Evolutionary conservation across 495 filamentous ascomycete species (phyloP), one percentile per base, ranked within the genome.

Genomic region (Talaromyces borbonicus): DNA sequence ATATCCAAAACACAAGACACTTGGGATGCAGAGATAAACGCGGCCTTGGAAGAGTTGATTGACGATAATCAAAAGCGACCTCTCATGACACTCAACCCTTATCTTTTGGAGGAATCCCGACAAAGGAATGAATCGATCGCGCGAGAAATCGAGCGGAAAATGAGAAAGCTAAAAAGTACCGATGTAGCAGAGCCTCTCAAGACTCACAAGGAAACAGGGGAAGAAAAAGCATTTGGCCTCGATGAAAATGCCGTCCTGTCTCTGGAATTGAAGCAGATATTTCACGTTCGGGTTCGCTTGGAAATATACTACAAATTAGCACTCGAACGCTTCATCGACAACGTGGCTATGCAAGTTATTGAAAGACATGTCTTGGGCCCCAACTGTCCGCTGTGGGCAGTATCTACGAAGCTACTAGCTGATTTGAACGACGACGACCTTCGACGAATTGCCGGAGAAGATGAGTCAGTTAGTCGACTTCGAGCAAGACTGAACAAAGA

Each of bases 311-410:
- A 41, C 9, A 7, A 20, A 0, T 31, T 45, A 19, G 42, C 42
- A 7, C 2, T 22, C 3, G 8, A 30, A 3, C 19, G 26, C 1
- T 45, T 45, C 24, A 11, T 45, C 9, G 42, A 45, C 26, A 45
- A 45, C 20, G 42, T 45, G 26, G 26, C 42, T 1, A 45, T 45
- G 27, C 42, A 45, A 12, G 42, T 45, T 15, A 15, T 45, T 5
- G 42, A 45, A 45, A 20, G 42, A 31, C 42, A 33, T 31, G 27
- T 45, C 26, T 24, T 45, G 9, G 42, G 38, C 26, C 23, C 38
- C 8, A 41, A 41, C 4, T 41, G 20, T 26, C 38, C 38, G 4
- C 2, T 41, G 16, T 14, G 14, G 24, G 14, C 38, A 25, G 22
- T 41, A 20, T 5, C 2, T 23, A 41, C 12, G 38, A 41, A 41